A percentile compares a stretch with the other conserved stretches of the same genome.
Evolutionary conservation across 768 basidiomycete genomes (phyloP).

Genomic region (Porphyrellus cyaneotinctus): DNA sequence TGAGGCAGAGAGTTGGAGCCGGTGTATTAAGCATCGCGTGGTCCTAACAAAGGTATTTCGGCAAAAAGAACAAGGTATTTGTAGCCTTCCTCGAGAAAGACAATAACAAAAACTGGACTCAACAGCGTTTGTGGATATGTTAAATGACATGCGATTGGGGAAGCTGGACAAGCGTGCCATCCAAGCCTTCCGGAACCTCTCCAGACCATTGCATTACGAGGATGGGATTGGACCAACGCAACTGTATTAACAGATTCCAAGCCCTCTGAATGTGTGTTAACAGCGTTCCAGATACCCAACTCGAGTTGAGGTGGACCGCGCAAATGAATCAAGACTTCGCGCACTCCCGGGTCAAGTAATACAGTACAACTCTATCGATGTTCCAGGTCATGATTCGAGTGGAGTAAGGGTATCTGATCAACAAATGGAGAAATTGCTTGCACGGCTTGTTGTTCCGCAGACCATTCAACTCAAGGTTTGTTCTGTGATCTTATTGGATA

Average conservation of each 20-base stretch:
- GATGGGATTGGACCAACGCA: conserved; percentile 83
- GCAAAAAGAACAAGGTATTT: conserved; percentile 73
- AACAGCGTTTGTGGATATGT: conserved; percentile 72
- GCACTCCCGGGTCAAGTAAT: conserved; percentile 37
- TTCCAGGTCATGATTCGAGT: conserved; percentile 42
- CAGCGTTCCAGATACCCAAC: conserved; percentile 54
- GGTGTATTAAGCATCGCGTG: conserved; percentile 55
- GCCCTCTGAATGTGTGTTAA: not conserved
- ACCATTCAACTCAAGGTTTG: conserved; percentile 46
- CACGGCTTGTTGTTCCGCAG: conserved; percentile 58
- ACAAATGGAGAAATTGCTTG: conserved; percentile 44
- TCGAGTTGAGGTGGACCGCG: conserved; percentile 63
- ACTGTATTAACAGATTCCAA: conserved; percentile 44
- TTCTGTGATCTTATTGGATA: not conserved
- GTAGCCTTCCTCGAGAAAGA: not conserved
- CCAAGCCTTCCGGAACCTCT: conserved; percentile 50
- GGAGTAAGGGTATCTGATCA: conserved; percentile 33
- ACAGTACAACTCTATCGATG: conserved; percentile 45
- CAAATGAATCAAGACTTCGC: conserved; percentile 54
- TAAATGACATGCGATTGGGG: conserved; percentile 86
- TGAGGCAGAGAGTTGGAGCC: conserved; percentile 70
- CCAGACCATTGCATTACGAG: conserved; percentile 53
- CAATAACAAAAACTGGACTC: not conserved
- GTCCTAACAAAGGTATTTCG: conserved; percentile 75
- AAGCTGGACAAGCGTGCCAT: conserved; percentile 41